phyloP scores from a whole-genome alignment of 2,329 filamentous ascomycete species.

The Apiospora marii region DNA sequence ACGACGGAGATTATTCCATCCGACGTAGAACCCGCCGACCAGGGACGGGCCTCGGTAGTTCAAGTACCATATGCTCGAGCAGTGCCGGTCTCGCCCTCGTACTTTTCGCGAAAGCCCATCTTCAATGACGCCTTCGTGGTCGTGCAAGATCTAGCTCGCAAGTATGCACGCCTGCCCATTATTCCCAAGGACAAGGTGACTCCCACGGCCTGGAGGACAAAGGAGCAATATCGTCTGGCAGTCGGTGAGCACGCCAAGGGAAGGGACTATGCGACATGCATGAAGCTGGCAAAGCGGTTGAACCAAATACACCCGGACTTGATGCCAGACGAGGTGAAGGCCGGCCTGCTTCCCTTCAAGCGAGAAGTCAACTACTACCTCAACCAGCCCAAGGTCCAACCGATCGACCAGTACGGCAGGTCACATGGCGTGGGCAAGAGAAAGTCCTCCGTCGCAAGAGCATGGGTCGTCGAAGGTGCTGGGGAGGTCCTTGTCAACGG shows the following conservation, averaged over 20 bases:
- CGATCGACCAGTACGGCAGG: conserved; percentile 79
- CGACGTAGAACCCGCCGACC: not conserved
- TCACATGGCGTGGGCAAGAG: conserved; percentile 83
- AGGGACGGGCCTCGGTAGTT: not conserved
- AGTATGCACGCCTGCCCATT: conserved; percentile 76
- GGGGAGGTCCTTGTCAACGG: conserved; percentile 92
- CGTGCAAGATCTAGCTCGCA: conserved; percentile 75
- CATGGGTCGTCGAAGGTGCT: conserved; percentile 89
- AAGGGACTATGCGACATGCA: conserved; percentile 79
- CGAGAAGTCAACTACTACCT: conserved; percentile 76
- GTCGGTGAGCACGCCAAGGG: conserved; percentile 77
- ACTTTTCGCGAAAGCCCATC: conserved; percentile 85
- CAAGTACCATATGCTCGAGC: conserved; percentile 68
- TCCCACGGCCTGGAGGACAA: conserved; percentile 80
- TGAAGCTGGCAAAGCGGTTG: conserved; percentile 78
- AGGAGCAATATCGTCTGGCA: conserved; percentile 76
- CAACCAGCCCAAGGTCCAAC: conserved; percentile 67
- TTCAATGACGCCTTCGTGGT: conserved; percentile 87
- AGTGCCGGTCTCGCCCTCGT: conserved; percentile 87
- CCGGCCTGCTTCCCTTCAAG: conserved; percentile 74
- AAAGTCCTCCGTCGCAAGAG: conserved; percentile 86
- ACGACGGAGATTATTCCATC: not conserved
- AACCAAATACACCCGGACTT: conserved; percentile 85
- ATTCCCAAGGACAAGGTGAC: conserved; percentile 71
- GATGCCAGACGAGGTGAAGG: conserved; percentile 72